Conservation (phyloP, 2,329 filamentous ascomycete species). For the Botrytis medusae region DNA sequence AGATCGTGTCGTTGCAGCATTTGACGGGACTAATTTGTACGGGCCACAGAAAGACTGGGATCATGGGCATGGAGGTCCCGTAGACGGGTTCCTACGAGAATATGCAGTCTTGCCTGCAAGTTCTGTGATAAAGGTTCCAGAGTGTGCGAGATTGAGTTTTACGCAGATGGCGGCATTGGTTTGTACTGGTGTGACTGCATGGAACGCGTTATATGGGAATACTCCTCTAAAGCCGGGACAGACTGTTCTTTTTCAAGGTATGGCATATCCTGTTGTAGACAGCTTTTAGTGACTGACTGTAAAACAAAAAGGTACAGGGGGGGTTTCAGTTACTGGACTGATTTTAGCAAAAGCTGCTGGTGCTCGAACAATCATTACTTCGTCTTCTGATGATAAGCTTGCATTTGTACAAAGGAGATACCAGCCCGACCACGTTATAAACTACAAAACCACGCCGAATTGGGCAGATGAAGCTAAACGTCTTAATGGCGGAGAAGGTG, state of each 20-base stretch:
- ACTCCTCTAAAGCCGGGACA: slow-evolving; percentile 43
- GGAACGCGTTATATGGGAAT: slow-evolving; percentile 49
- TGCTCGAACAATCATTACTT: slow-evolving; percentile 34
- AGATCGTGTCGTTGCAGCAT: slow-evolving; percentile 37
- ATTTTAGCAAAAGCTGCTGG: slow-evolving; percentile 43
- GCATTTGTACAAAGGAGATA: slow-evolving; percentile 20
- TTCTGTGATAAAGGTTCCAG: slow-evolving; percentile 45
- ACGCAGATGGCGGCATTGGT: slow-evolving; percentile 49
- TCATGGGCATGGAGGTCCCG: slow-evolving; percentile 32
- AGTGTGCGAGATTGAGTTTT: slow-evolving; percentile 43
- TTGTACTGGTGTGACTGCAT: slow-evolving; percentile 49
- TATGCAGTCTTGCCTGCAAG: slow-evolving; percentile 46
- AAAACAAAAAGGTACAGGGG: slow-evolving; percentile 47
- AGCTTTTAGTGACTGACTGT: slow-evolving; percentile 53
- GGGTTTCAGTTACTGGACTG: slow-evolving; percentile 41
- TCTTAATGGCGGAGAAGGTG: slow-evolving; percentile 50
- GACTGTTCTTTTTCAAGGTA: slow-evolving; percentile 43
- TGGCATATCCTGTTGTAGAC: slow-evolving; percentile 42
- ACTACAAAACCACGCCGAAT: slow-evolving; percentile 47
- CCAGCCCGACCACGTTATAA: slow-evolving; percentile 23
- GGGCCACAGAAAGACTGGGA: slow-evolving; percentile 23
- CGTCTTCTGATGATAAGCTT: slow-evolving; percentile 27
- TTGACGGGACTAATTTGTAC: slow-evolving; percentile 35
- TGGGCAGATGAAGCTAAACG: slow-evolving; percentile 61
- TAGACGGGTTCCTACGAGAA: slow-evolving; percentile 45